These are phyloP conservation scores for Cryphonectria nitschkei DNA, from an alignment of 2,329 filamentous ascomycete species.

Conservation along the genomic window DNA sequence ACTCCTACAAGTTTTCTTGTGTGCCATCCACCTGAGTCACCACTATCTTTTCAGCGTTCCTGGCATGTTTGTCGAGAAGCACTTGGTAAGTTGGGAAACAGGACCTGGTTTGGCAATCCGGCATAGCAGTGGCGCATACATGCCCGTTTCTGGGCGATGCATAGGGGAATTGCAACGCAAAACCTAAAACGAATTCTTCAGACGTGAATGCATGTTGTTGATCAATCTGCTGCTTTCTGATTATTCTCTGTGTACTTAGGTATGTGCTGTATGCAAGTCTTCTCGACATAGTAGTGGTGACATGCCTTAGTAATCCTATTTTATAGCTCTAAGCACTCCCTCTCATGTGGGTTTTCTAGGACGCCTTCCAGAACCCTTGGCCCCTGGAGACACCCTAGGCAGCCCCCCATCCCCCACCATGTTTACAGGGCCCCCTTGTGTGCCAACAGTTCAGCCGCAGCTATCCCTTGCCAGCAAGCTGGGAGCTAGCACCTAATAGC, in stretches of 20 bases:
- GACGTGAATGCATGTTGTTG: background rate
- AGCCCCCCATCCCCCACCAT: background rate
- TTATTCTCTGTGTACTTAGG: background rate
- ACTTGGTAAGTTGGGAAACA: too few relatives aligned
- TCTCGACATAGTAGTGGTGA: background rate
- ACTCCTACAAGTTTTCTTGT: too few relatives aligned
- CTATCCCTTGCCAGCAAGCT: slow-evolving; percentile 14
- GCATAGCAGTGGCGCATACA: too few relatives aligned
- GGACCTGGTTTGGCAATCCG: too few relatives aligned
- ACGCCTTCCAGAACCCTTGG: background rate
- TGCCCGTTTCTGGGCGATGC: too few relatives aligned
- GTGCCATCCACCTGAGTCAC: too few relatives aligned
- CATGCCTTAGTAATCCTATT: background rate
- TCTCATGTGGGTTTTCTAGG: too few relatives aligned
- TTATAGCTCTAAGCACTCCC: background rate
- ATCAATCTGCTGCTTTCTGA: background rate
- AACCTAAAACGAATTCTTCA: too few relatives aligned
- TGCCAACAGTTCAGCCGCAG: background rate
- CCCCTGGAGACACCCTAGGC: background rate
- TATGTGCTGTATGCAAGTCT: background rate
- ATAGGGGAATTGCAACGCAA: too few relatives aligned
- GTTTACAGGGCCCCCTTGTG: background rate
- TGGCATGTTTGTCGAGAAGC: too few relatives aligned
- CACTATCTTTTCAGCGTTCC: too few relatives aligned
- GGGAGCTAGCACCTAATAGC: slow-evolving; percentile 2